These are phyloP conservation scores for Trichosporon ovoides DNA, from an alignment of 1,284 basidiomycete genomes.

Conservation along the genomic window DNA sequence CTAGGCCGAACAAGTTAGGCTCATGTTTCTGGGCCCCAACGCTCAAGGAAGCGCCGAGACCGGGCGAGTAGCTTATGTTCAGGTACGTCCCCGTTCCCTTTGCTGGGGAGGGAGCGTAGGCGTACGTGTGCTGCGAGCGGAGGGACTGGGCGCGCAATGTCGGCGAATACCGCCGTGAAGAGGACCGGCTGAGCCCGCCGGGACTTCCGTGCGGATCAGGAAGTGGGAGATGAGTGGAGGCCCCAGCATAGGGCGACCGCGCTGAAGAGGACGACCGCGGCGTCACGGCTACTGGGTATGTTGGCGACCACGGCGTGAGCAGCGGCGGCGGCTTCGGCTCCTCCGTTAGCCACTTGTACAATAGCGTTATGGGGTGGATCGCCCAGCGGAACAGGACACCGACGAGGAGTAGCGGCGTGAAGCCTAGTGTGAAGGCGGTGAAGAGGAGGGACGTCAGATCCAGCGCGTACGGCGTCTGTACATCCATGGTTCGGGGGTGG, in stretches of 20 bases:
- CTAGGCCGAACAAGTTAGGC: neutral
- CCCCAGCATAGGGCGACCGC: neutral
- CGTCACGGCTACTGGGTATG: neutral
- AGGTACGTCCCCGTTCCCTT: too few relatives aligned
- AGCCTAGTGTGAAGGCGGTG: neutral
- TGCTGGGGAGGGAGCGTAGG: too few relatives aligned
- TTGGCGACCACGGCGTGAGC: neutral
- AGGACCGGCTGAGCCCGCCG: too few relatives aligned
- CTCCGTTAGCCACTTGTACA: neutral
- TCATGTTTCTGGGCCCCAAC: neutral
- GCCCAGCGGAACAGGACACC: neutral
- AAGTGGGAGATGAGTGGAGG: too few relatives aligned
- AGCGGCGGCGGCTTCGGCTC: neutral
- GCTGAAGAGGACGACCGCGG: neutral
- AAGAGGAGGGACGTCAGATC: neutral
- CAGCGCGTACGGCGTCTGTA: conserved; percentile 1
- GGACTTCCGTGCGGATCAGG: too few relatives aligned
- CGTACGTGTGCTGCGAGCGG: neutral
- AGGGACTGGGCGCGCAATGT: neutral
- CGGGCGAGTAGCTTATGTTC: neutral
- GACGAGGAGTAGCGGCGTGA: conserved; percentile 1
- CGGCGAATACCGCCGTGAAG: neutral
- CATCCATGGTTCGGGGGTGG: neutral
- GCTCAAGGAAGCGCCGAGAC: neutral
- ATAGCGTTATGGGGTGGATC: neutral